Conservation (phyloP, 306 rosid species). For the Trifolium repens region DNA sequence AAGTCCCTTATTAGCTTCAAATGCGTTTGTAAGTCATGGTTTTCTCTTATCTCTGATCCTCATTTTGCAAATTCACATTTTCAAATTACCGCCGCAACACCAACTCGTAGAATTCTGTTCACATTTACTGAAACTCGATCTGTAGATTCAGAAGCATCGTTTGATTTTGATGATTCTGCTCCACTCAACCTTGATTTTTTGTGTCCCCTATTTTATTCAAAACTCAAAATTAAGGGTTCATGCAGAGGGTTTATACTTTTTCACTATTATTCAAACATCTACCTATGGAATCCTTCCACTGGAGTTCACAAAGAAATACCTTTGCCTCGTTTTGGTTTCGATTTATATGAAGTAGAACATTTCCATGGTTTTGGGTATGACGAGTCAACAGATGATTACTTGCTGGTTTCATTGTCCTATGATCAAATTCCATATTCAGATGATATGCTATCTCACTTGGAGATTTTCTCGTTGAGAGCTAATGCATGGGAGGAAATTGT, state of each 20-base stretch:
- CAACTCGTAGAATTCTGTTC: background rate
- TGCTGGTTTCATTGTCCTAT: background rate
- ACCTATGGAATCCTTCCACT: background rate
- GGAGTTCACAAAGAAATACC: background rate
- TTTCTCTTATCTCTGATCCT: background rate
- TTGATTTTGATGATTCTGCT: too few relatives aligned
- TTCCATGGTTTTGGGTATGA: too few relatives aligned
- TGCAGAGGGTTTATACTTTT: background rate
- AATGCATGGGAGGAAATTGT: background rate
- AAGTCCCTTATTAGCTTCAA: background rate
- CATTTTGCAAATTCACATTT: constrained; percentile 25
- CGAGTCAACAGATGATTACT: background rate
- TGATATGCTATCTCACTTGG: background rate
- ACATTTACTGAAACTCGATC: too few relatives aligned
- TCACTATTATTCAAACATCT: too few relatives aligned
- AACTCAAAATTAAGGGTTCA: background rate
- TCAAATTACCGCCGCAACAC: background rate
- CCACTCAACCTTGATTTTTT: too few relatives aligned
- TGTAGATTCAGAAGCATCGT: too few relatives aligned
- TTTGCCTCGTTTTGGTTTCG: background rate
- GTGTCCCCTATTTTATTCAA: too few relatives aligned
- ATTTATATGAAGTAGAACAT: too few relatives aligned
- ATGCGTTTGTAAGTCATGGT: too few relatives aligned
- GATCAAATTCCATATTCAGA: too few relatives aligned
- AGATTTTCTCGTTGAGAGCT: background rate